phyloP scores from a whole-genome alignment of 306 rosid genomes.

The Prunus fruticosa region DNA sequence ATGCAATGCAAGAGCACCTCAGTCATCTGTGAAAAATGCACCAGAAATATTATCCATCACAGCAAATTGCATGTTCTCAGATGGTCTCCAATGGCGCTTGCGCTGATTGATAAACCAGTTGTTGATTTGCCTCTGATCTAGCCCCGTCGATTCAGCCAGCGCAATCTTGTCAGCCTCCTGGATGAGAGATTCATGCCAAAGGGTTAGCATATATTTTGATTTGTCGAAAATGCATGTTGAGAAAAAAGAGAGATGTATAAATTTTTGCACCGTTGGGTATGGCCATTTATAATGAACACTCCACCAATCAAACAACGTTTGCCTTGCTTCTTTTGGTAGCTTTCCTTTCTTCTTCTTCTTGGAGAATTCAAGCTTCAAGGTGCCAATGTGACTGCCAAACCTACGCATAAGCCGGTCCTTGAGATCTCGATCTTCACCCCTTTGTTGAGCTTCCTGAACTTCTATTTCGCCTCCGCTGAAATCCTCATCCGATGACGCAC shows the following conservation, averaged over 20 bases:
- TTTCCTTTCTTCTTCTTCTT: slow-evolving; percentile 94
- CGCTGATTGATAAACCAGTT: slow-evolving; percentile 98
- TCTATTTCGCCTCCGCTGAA: slow-evolving; percentile 67
- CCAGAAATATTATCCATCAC: slow-evolving; percentile 64
- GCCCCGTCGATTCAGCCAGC: slow-evolving; percentile 75
- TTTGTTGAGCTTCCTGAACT: slow-evolving; percentile 47
- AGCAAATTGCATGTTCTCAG: slow-evolving; percentile 75
- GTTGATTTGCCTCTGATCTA: slow-evolving; percentile 93
- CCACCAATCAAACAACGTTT: slow-evolving; percentile 86
- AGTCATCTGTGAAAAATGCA: slow-evolving; percentile 45
- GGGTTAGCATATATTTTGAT: background rate
- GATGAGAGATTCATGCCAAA: background rate
- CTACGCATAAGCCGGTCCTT: slow-evolving; percentile 75
- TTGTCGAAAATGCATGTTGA: background rate
- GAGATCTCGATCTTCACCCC: slow-evolving; percentile 69
- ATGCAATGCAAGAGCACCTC: slow-evolving; percentile 22
- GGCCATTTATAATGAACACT: slow-evolving; percentile 88
- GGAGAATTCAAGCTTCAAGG: slow-evolving; percentile 76
- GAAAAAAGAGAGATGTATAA: background rate
- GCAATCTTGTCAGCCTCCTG: slow-evolving; percentile 90
- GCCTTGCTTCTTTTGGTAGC: slow-evolving; percentile 93
- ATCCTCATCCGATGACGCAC: slow-evolving; percentile 75
- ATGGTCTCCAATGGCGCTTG: slow-evolving; percentile 96
- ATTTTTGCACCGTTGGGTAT: slow-evolving; percentile 76
- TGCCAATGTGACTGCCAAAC: slow-evolving; percentile 82